Base-by-base conservation (phyloP, 441 rosid species). In the Jatropha multifida region DNA sequence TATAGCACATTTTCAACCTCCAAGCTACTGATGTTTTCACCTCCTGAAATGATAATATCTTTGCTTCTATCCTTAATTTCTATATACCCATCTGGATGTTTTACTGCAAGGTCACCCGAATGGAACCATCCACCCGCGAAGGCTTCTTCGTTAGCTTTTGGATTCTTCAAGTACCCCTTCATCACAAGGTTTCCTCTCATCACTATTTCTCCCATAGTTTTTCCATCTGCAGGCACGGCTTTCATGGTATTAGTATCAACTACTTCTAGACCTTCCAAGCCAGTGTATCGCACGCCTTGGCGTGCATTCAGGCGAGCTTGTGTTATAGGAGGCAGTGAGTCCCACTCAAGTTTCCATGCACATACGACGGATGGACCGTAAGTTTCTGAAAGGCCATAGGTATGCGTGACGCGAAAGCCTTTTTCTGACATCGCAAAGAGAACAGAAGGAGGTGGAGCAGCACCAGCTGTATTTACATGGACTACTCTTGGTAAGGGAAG, bases 291-390 rank as follows among this genome's bases (percentile, higher is more conserved):
- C 1, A 94, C 94, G 51, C 98, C 98, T 78, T 94, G 98, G 65
- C 98, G 97, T 2, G 97, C 90, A 72, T 90, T 94, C 63, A 94
- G 89, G 68, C 92, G 93, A 10, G 97, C 97, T 81, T 89, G 97
- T 52, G 73, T 75, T 76, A 86, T 87, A 14, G 86, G 88, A 68
- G 97, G 90, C 63, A 89, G 81, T 2, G 90, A 87, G 52, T 96
- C 92, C 99, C 98, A 92, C 77, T 90, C 94, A 0, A 97, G 98
- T 74, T 94, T 92, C 99, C 97, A 90, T 4, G 93, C 95, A 64
- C 97, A 92, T 18, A 94, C 81, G 0, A 96, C 90, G 60, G 93
- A 87, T 40, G 99, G 97, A 17, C 99, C 99, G 23, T 85, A 89
- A 65, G 94, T 94, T 86, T 96, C 97, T 7, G 99, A 90, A 71